Conservation (phyloP, 1,139 yeast species). For the Taiozyma onychis region DNA sequence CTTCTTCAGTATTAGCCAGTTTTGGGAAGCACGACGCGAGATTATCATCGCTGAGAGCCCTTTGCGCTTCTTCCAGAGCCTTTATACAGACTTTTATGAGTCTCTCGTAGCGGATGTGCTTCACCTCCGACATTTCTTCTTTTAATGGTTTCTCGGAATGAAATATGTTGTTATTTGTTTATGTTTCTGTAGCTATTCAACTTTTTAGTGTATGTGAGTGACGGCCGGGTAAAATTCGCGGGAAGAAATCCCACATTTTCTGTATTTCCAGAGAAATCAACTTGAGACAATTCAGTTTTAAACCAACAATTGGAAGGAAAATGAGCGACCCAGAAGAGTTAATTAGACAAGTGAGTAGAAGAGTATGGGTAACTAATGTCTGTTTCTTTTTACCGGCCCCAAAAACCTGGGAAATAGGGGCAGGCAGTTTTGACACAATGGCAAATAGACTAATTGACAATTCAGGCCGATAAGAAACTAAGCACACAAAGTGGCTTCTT, state of each 20-base stretch:
- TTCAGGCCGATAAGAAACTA: conserved; percentile 61
- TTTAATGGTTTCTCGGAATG: no score
- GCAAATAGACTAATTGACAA: neutral
- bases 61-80: conserved; percentile 65
- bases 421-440: neutral
- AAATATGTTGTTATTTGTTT: neutral
- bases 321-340: conserved; percentile 24
- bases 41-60: conserved; percentile 54
- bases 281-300: no score
- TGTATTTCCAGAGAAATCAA: no score
- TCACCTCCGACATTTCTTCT: conserved; percentile 2
- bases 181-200: neutral
- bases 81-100: conserved; percentile 52
- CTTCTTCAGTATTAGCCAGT: conserved; percentile 44
- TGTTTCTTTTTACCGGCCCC: neutral
- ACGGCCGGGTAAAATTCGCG: neutral
- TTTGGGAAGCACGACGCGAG: conserved; percentile 64
- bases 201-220: neutral
- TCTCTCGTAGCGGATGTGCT: conserved; percentile 45
- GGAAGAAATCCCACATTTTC: neutral
- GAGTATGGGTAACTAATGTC: neutral
- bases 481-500: conserved; percentile 73
- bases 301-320: neutral
- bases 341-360: conserved; percentile 10
- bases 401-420: neutral